Evolutionary conservation across 2,329 filamentous ascomycete species (phyloP).

Genomic region (Dactylellina leptospora): DNA sequence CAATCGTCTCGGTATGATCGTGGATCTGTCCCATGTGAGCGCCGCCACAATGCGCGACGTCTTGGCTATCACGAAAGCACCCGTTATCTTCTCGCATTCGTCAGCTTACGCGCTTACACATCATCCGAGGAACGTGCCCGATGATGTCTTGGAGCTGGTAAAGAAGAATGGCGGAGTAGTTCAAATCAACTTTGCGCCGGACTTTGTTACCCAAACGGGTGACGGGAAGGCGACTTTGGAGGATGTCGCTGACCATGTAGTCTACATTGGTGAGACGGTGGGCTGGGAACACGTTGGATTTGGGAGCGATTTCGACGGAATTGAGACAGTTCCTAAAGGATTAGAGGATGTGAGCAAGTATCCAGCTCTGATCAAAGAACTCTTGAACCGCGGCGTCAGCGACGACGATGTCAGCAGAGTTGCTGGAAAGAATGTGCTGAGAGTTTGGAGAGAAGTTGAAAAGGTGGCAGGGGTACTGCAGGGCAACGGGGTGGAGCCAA

Average conservation of each 20-base stretch:
- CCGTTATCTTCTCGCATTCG: constrained; percentile 88
- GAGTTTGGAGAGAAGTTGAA: constrained; percentile 85
- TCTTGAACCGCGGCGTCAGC: constrained; percentile 76
- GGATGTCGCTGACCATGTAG: constrained; percentile 81
- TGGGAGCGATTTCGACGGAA: constrained; percentile 89
- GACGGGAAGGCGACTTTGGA: constrained; percentile 75
- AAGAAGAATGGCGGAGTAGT: constrained; percentile 77
- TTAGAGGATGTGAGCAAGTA: constrained; percentile 87
- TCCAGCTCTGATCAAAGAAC: constrained; percentile 77
- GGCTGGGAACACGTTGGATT: constrained; percentile 89
- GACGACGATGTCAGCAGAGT: constrained; percentile 78
- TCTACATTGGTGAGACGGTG: constrained; percentile 81
- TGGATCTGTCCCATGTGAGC: constrained; percentile 82
- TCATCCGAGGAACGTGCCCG: constrained; percentile 88
- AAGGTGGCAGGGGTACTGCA: constrained; percentile 74
- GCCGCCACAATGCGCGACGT: constrained; percentile 86
- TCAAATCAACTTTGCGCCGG: constrained; percentile 88
- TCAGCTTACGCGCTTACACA: constrained; percentile 82
- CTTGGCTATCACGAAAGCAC: constrained; percentile 71
- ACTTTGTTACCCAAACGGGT: constrained; percentile 73
- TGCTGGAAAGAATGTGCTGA: constrained; percentile 79
- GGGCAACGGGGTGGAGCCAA: constrained; percentile 63
- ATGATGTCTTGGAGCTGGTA: constrained; percentile 80
- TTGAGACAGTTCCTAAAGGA: constrained; percentile 72
- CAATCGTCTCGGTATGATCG: constrained; percentile 94